phyloP scores from a whole-genome alignment of 768 basidiomycete genomes.

The Amanita molliuscula region DNA sequence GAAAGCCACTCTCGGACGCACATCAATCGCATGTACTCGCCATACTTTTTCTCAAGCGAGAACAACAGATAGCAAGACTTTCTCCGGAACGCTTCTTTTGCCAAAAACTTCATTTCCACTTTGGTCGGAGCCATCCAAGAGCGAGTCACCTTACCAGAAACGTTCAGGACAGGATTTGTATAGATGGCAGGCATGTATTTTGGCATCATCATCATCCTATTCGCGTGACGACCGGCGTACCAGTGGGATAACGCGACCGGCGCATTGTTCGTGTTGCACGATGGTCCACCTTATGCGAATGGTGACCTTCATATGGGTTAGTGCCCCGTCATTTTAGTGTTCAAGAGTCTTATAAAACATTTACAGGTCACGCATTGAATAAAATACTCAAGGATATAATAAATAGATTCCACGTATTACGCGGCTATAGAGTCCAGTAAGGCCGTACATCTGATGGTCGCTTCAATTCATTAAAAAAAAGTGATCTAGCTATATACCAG shows the following conservation, averaged over 20 bases:
- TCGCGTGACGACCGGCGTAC: neutral
- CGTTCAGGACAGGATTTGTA: constrained; percentile 72
- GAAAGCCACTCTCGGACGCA: neutral
- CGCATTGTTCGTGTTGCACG: constrained; percentile 77
- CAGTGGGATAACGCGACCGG: constrained; percentile 60
- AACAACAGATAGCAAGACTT: constrained; percentile 26
- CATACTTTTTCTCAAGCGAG: neutral
- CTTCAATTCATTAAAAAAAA: constrained; percentile 6
- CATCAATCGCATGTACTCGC: neutral
- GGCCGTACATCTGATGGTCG: constrained; percentile 14
- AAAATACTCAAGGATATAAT: constrained; percentile 96
- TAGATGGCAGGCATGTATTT: constrained; percentile 53
- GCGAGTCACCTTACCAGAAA: constrained; percentile 45
- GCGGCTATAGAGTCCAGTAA: constrained; percentile 75
- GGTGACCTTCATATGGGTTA: constrained; percentile 92
- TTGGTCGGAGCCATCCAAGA: constrained; percentile 52
- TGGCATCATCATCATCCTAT: neutral
- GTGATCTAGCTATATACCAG: constrained; percentile 70
- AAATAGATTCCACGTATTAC: constrained; percentile 75
- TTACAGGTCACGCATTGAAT: constrained; percentile 85
- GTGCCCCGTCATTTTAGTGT: constrained; percentile 6
- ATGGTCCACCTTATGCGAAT: constrained; percentile 97
- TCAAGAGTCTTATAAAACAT: neutral
- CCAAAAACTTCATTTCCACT: constrained; percentile 78
- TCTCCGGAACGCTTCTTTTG: constrained; percentile 56